Percentiles rank a stretch among this genome's conserved stretches.
These are phyloP conservation scores for Clavispora phyllophila DNA, from an alignment of 805 yeast species.

Conservation along the genomic window DNA sequence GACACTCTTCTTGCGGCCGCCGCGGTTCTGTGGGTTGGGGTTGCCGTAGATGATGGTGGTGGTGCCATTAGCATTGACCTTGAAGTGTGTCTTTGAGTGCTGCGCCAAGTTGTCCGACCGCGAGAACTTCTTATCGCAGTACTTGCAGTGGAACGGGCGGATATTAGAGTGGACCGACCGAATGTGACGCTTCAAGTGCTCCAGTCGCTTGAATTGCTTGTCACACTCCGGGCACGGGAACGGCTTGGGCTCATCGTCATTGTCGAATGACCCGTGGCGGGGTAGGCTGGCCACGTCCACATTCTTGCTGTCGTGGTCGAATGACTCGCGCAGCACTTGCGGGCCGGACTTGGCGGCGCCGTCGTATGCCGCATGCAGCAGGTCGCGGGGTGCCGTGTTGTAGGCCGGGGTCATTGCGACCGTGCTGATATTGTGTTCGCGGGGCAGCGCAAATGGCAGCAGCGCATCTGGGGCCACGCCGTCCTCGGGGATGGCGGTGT, in stretches of 20 bases:
- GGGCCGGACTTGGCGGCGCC: not conserved
- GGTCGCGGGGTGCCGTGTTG: not conserved
- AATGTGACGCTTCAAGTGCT: slow-evolving; percentile 39
- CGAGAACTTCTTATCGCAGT: slow-evolving; percentile 40
- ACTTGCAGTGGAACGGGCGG: slow-evolving; percentile 41
- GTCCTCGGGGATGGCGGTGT: slow-evolving; percentile 5
- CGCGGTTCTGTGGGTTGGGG: slow-evolving; percentile 13
- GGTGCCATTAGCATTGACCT: slow-evolving; percentile 25
- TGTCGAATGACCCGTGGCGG: not conserved
- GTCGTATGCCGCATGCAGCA: not conserved
- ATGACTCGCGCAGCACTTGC: not conserved
- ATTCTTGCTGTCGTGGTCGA: not conserved
- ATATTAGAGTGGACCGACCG: slow-evolving; percentile 42
- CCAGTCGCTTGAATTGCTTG: slow-evolving; percentile 40
- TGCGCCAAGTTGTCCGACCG: slow-evolving; percentile 42
- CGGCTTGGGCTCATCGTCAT: slow-evolving; percentile 15
- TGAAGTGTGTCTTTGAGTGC: slow-evolving; percentile 40
- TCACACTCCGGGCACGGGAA: slow-evolving; percentile 41
- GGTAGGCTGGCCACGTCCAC: not conserved
- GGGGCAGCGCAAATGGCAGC: not conserved
- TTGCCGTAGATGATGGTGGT: slow-evolving; percentile 15
- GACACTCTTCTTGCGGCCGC: slow-evolving; percentile 13
- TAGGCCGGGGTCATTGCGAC: not conserved
- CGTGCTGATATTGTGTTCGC: not conserved
- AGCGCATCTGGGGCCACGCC: slow-evolving; percentile 2